Evolutionary conservation across 208 protist genomes (phyloP).

Genomic region (Crithidia fasciculata): DNA sequence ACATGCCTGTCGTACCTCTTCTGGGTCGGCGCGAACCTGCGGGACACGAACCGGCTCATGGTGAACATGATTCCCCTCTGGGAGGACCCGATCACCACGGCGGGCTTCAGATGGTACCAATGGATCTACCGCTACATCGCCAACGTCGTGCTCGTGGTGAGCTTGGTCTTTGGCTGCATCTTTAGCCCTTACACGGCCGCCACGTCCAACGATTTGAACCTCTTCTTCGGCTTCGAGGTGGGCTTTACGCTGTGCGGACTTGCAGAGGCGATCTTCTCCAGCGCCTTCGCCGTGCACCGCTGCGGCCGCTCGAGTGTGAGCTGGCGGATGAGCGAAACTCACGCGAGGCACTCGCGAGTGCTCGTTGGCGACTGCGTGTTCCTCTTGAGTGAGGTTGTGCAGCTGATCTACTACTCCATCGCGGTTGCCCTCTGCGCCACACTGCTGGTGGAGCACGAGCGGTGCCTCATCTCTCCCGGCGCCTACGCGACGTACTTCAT

Average conservation of each 20-base stretch:
- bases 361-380: constrained; percentile 64
- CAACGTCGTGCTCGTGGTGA: constrained; percentile 52
- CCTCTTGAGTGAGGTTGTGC: constrained; percentile 58
- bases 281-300: constrained; percentile 63
- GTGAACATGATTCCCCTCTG: constrained; percentile 65
- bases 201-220: constrained; percentile 41
- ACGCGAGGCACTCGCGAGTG: constrained; percentile 35
- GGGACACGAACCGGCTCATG: constrained; percentile 51
- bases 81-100: constrained; percentile 74
- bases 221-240: constrained; percentile 73
- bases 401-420: constrained; percentile 73
- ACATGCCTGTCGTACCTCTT: constrained; percentile 64
- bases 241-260: constrained; percentile 60
- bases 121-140: constrained; percentile 49
- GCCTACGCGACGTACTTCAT: constrained; percentile 70
- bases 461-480: constrained; percentile 53
- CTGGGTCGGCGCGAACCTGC: constrained; percentile 59
- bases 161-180: constrained; percentile 62
- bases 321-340: constrained; percentile 20
- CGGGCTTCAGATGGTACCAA: constrained; percentile 46
- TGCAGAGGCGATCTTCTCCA: constrained; percentile 42
- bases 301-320: constrained; percentile 35
- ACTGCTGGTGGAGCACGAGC: constrained; percentile 48
- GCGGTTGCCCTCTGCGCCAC: constrained; percentile 51
- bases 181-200: constrained; percentile 55